phyloP scores from a whole-genome alignment of 2,329 filamentous ascomycete genomes.

The Cladosporium phlei region DNA sequence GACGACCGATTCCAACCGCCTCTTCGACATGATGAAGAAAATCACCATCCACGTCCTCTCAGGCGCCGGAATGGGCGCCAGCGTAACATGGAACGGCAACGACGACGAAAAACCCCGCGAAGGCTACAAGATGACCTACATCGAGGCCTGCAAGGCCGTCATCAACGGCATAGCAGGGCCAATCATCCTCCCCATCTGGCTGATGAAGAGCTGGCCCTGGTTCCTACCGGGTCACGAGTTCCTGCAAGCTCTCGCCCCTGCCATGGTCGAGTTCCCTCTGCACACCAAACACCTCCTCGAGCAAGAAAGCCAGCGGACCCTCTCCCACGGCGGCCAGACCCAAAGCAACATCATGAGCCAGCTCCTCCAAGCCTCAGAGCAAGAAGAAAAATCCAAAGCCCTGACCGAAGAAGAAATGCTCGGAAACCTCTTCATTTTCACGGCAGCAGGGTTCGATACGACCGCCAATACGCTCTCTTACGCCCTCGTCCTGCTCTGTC shows the following conservation, averaged over 20 bases:
- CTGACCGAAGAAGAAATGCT: conserved; percentile 38
- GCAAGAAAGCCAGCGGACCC: conserved; percentile 19
- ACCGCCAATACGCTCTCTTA: conserved; percentile 50
- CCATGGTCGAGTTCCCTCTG: conserved; percentile 24
- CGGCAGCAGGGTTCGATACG: conserved; percentile 45
- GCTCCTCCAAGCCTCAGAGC: conserved; percentile 22
- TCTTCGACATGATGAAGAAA: conserved; percentile 33
- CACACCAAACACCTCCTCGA: conserved; percentile 23
- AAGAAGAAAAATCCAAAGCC: conserved; percentile 18
- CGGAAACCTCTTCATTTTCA: conserved; percentile 45
- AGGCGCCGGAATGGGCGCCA: conserved; percentile 29
- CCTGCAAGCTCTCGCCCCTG: conserved; percentile 18
- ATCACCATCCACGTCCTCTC: conserved; percentile 31
- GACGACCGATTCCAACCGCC: conserved; percentile 18
- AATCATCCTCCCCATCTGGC: conserved; percentile 25
- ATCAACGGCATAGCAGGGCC: conserved; percentile 23
- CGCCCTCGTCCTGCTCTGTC: conserved; percentile 44
- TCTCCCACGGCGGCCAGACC: conserved; percentile 14
- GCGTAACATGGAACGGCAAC: conserved; percentile 24
- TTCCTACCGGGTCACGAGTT: conserved; percentile 20
- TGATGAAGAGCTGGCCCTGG: conserved; percentile 22
- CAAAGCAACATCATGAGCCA: conserved; percentile 29
- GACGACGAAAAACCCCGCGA: conserved; percentile 22
- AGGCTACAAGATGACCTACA: conserved; percentile 30
- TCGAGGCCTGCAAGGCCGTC: conserved; percentile 24